Base-by-base conservation (phyloP, 345 rosid genomes). In the Gossypium herbaceum region DNA sequence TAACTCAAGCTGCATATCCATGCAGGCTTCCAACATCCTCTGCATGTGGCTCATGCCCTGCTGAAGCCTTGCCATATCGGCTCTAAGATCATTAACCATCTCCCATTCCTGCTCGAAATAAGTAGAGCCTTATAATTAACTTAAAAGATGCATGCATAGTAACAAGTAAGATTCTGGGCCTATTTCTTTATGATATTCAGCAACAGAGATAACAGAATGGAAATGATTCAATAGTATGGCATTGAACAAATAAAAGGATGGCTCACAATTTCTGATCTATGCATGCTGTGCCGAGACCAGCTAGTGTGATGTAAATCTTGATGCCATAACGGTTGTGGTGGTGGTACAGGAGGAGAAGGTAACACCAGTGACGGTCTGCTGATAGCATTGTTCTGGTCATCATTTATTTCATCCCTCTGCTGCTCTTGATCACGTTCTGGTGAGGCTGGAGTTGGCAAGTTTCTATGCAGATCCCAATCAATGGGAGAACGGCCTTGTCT, bases 11-110 rank as follows among this genome's bases (percentile, higher is more conserved):
- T 96, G 99, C 99, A 93, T 96, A 82, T 96, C 97, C 98, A 96
- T 93, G 87, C 98, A 92, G 73, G 98, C 94, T 76, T 96, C 99
- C 66, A 96, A 78, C 97, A 90, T 93, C 81, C 97, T 90, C 87
- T 96, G 99, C 99, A 96, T 93, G 85, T 96, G 95, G 77, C 88
- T 92, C 99, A 96, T 93, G 25, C 97, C 98, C 79, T 96, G 99
- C 78, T 96, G 99, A 73, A 96, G 90, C 79, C 97, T 89, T 44
- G 91, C 84, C 90, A 96, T 90, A 72, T 96, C 99, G 62, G 97
- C 87, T 82, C 95, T 90, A 80, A 96, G 78, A 80, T 96, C 99
- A 79, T 88, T 92, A 75, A 93, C 77, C 86, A 87, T 89, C 79
- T 96, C 99, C 98, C 97, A 96, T 81, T 96, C 99, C 99, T 96